Evolutionary conservation across 805 yeast genomes (phyloP).

Genomic region (Ogataea corticis): DNA sequence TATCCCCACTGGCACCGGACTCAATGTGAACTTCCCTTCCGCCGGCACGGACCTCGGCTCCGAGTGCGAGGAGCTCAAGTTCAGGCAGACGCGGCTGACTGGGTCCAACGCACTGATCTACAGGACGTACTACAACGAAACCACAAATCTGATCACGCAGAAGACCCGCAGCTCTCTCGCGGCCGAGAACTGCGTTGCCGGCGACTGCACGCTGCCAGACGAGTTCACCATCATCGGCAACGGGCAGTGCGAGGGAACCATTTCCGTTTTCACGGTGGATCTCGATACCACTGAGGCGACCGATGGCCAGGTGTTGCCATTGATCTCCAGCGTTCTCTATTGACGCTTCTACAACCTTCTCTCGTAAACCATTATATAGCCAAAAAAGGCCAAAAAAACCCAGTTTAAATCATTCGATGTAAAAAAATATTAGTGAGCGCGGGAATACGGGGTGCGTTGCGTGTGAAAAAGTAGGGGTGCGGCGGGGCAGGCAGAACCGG

Average conservation of each 20-base stretch:
- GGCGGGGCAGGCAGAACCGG: no score
- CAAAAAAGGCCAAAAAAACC: no score
- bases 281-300: constrained; percentile 36
- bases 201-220: constrained; percentile 46
- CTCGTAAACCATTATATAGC: no score
- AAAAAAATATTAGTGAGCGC: no score
- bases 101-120: constrained; percentile 40
- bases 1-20: constrained; percentile 46
- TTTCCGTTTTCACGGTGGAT: constrained; percentile 51
- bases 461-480: no score
- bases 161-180: constrained; percentile 22
- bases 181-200: constrained; percentile 36
- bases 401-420: no score
- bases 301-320: constrained; percentile 8
- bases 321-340: constrained; percentile 15
- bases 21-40: constrained; percentile 50
- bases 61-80: constrained; percentile 44
- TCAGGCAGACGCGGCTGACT: constrained; percentile 45
- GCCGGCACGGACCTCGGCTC: constrained; percentile 42
- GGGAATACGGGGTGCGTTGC: no score
- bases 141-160: constrained; percentile 33
- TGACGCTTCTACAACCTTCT: neutral
- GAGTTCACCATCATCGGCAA: constrained; percentile 37
- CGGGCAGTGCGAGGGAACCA: constrained; percentile 41
- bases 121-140: constrained; percentile 40